phyloP scores from a whole-genome alignment of 192 early-diverging fungal genomes.

The Dissophora ornata region DNA sequence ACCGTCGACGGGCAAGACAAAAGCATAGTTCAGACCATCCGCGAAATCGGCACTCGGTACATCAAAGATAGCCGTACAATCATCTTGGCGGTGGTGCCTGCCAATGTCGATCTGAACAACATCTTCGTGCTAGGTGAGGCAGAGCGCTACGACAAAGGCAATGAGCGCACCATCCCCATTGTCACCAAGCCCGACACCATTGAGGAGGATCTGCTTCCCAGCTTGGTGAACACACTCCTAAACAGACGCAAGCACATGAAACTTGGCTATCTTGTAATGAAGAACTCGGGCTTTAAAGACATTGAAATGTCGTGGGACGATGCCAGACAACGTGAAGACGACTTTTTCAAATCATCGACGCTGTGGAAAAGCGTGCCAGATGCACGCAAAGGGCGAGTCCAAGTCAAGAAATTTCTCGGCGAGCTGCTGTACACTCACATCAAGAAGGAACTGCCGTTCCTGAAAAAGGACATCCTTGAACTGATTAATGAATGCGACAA shows the following conservation, averaged over 20 bases:
- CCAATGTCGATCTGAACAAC: slow-evolving; percentile 50
- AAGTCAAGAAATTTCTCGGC: slow-evolving; percentile 26
- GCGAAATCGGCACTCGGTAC: slow-evolving; percentile 35
- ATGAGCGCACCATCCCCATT: slow-evolving; percentile 49
- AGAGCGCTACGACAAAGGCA: slow-evolving; percentile 33
- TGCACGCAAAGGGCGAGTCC: slow-evolving; percentile 26
- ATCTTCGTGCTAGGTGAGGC: slow-evolving; percentile 49
- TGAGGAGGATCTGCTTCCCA: slow-evolving; percentile 38
- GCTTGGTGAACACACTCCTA: slow-evolving; percentile 26
- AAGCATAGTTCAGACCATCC: slow-evolving; percentile 42
- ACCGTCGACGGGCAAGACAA: slow-evolving; percentile 46
- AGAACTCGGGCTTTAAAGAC: slow-evolving; percentile 40
- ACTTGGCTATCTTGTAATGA: slow-evolving; percentile 47
- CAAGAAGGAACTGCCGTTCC: slow-evolving; percentile 39
- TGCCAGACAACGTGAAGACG: slow-evolving; percentile 21
- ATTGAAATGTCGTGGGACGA: slow-evolving; percentile 40
- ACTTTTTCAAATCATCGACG: slow-evolving; percentile 35
- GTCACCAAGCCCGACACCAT: slow-evolving; percentile 47
- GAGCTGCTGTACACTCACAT: slow-evolving; percentile 31
- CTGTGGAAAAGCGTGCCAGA: slow-evolving; percentile 29
- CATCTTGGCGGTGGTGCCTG: slow-evolving; percentile 47
- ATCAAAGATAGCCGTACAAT: slow-evolving; percentile 51
- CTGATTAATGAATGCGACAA: slow-evolving; percentile 18
- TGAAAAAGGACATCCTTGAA: slow-evolving; percentile 30
- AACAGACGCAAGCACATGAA: slow-evolving; percentile 47